phyloP scores from a whole-genome alignment of 2,329 filamentous ascomycete species.

The Hypocreales sp. region DNA sequence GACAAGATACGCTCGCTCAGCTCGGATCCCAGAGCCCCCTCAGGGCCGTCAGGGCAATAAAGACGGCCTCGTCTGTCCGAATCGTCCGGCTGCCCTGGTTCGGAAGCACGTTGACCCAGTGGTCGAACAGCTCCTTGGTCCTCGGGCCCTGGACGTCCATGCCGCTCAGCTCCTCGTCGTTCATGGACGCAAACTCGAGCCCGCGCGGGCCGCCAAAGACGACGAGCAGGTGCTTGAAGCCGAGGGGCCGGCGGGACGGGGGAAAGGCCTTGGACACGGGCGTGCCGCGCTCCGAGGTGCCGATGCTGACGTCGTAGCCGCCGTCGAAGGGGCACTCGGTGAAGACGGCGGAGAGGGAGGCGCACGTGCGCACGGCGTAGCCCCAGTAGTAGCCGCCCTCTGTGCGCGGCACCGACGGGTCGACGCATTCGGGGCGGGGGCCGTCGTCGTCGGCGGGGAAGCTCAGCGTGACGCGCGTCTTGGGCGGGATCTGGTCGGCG shows the following conservation, averaged over 20 bases:
- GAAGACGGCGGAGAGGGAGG: slow-evolving; percentile 56
- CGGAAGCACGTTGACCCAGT: slow-evolving; percentile 70
- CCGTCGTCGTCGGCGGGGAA: slow-evolving; percentile 28
- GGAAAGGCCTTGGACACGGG: slow-evolving; percentile 32
- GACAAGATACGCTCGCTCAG: slow-evolving; percentile 1
- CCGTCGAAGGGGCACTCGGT: slow-evolving; percentile 60
- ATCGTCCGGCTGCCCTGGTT: slow-evolving; percentile 72
- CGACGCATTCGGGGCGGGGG: slow-evolving; percentile 39
- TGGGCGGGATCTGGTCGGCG: slow-evolving; percentile 45
- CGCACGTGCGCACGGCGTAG: slow-evolving; percentile 52
- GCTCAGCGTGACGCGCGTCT: slow-evolving; percentile 62
- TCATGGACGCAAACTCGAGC: slow-evolving; percentile 58
- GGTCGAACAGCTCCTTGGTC: slow-evolving; percentile 61
- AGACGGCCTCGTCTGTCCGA: slow-evolving; percentile 69
- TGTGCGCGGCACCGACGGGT: slow-evolving; percentile 53
- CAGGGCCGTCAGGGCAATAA: slow-evolving; percentile 57
- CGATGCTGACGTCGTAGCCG: slow-evolving; percentile 72
- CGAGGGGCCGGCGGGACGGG: slow-evolving; percentile 15
- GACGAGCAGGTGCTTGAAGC: slow-evolving; percentile 57
- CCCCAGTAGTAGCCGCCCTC: slow-evolving; percentile 81
- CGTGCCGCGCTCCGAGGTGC: slow-evolving; percentile 64
- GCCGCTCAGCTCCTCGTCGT: slow-evolving; percentile 35
- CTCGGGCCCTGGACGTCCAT: slow-evolving; percentile 49
- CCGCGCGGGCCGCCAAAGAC: slow-evolving; percentile 73
- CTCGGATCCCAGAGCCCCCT: slow-evolving; percentile 36